Evolutionary conservation across 441 rosid species (phyloP).

Genomic region (Bocquillonia castaneifolia): DNA sequence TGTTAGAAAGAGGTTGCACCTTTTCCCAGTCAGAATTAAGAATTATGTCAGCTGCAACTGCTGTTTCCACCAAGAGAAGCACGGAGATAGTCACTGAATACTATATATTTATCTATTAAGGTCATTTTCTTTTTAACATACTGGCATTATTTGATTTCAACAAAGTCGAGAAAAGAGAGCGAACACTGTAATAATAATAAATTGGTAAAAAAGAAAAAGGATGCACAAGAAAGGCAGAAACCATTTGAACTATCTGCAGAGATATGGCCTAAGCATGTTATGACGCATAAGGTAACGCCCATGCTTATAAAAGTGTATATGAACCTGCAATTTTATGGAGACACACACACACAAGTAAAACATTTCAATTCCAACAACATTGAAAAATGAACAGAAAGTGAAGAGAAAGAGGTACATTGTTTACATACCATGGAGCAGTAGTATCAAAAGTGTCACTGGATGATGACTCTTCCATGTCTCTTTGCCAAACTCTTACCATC

Average conservation of each 20-base stretch:
- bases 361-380: background rate
- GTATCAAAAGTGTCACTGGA: constrained; percentile 33
- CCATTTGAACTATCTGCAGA: constrained; percentile 44
- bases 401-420: background rate
- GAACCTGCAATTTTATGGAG: constrained; percentile 37
- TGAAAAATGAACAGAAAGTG: background rate
- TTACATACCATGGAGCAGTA: constrained; percentile 46
- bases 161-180: background rate
- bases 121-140: background rate
- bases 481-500: constrained; percentile 60
- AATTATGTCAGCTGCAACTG: constrained; percentile 37
- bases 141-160: too few species aligned
- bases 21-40: constrained; percentile 53
- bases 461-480: constrained; percentile 42
- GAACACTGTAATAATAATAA: background rate
- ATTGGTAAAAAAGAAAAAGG: constrained; percentile 31
- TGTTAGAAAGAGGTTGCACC: constrained; percentile 21
- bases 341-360: background rate
- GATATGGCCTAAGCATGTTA: constrained; percentile 46
- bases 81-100: constrained; percentile 33
- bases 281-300: constrained; percentile 40
- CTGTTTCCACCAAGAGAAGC: constrained; percentile 38
- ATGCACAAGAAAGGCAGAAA: constrained; percentile 52
- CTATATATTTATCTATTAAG: constrained; percentile 32
- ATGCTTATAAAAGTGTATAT: constrained; percentile 33